Evolutionary conservation across 2,329 filamentous ascomycete species (phyloP).

Genomic region (Teratosphaeriaceae sp.): DNA sequence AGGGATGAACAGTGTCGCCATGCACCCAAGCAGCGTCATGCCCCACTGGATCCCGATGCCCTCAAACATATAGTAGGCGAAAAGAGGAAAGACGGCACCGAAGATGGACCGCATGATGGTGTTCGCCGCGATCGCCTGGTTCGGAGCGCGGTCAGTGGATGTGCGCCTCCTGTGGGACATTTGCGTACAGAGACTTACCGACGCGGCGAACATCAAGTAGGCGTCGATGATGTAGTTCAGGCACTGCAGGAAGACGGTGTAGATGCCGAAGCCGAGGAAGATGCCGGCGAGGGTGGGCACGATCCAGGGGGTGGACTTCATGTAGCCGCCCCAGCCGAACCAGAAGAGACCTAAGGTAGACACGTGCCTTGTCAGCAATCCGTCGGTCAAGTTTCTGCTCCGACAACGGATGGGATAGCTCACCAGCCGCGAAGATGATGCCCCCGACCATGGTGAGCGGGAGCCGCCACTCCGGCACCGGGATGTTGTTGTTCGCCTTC

Average conservation of each 20-base stretch:
- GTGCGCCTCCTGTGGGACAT: not conserved
- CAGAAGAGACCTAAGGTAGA: constrained; percentile 31
- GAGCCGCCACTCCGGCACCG: constrained; percentile 27
- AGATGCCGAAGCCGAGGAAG: constrained; percentile 38
- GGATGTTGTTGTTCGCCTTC: constrained; percentile 29
- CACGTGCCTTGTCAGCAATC: too few relatives aligned
- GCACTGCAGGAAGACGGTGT: constrained; percentile 34
- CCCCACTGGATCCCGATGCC: constrained; percentile 46
- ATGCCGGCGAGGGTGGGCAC: constrained; percentile 38
- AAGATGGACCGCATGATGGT: constrained; percentile 40
- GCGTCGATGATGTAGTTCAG: constrained; percentile 44
- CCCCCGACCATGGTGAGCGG: constrained; percentile 32
- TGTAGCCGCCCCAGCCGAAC: constrained; percentile 40
- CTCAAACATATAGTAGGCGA: constrained; percentile 49
- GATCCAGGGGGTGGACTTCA: constrained; percentile 35
- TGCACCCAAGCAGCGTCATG: constrained; percentile 38
- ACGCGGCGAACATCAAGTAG: constrained; percentile 47
- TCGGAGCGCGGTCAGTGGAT: not conserved
- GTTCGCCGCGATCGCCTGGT: constrained; percentile 29
- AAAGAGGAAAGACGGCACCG: constrained; percentile 33
- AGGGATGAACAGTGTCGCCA: constrained; percentile 37
- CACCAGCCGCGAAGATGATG: constrained; percentile 31
- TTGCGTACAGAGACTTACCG: constrained; percentile 2
- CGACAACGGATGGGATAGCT: too few relatives aligned
- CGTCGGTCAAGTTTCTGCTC: too few relatives aligned